These are phyloP conservation scores for Darksidea phi DNA, from an alignment of 495 filamentous ascomycete genomes.

Conservation along the genomic window DNA sequence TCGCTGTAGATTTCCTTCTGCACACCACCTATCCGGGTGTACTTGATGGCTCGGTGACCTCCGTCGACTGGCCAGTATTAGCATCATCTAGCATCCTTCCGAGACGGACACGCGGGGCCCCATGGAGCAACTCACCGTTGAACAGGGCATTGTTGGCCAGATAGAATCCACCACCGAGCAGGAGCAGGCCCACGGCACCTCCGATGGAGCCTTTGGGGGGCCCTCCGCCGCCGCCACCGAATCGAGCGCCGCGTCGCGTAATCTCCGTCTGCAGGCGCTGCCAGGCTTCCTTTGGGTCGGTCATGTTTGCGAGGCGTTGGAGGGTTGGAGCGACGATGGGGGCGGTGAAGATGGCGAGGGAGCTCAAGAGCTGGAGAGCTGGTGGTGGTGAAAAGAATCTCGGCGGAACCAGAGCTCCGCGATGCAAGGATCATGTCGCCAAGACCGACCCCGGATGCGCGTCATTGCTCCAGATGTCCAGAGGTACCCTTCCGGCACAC, in stretches of 20 bases:
- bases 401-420: constrained; percentile 20
- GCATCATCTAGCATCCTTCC: background rate
- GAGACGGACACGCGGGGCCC: background rate
- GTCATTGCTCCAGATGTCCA: background rate
- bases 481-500: no score
- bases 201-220: constrained; percentile 38
- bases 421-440: constrained; percentile 11
- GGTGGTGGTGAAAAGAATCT: constrained; percentile 18
- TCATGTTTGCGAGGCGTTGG: constrained; percentile 13
- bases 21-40: constrained; percentile 89
- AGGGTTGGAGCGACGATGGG: constrained; percentile 1
- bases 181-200: constrained; percentile 48
- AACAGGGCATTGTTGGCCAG: constrained; percentile 84
- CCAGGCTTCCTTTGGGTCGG: constrained; percentile 65
- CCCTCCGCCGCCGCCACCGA: constrained; percentile 52
- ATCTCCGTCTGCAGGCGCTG: constrained; percentile 62
- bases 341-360: no score
- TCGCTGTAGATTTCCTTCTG: constrained; percentile 94
- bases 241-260: constrained; percentile 33
- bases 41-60: constrained; percentile 98
- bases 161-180: constrained; percentile 64
- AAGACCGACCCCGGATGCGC: background rate
- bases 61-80: constrained; percentile 68
- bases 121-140: constrained; percentile 65
- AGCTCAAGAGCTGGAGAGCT: background rate